Evolutionary conservation across 2,329 filamentous ascomycete genomes (phyloP).

Genomic region (Colletotrichum tofieldiae): DNA sequence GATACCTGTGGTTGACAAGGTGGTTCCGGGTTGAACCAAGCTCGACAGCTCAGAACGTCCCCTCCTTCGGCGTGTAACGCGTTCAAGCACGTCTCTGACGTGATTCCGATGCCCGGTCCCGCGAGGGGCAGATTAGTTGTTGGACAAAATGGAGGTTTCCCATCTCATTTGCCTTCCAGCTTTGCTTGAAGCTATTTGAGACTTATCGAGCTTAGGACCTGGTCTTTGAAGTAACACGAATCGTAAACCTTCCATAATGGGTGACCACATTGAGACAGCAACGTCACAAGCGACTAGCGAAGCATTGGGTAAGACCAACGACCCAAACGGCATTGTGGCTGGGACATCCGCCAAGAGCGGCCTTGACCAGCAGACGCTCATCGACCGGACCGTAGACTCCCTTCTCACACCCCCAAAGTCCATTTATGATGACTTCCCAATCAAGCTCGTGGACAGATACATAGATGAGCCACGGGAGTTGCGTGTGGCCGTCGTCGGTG

Average conservation of each 20-base stretch:
- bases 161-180: neutral
- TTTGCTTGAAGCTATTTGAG: neutral
- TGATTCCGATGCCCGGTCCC: constrained; percentile 34
- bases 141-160: constrained; percentile 21
- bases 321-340: neutral
- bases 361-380: constrained; percentile 12
- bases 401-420: constrained; percentile 37
- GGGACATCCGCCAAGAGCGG: neutral
- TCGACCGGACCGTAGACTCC: constrained; percentile 28
- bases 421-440: constrained; percentile 26
- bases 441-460: constrained; percentile 54
- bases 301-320: neutral
- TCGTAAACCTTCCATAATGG: constrained; percentile 15
- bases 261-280: constrained; percentile 28
- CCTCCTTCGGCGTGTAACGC: constrained; percentile 32
- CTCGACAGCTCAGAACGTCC: constrained; percentile 2
- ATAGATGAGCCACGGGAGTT: constrained; percentile 65
- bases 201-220: neutral
- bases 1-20: neutral
- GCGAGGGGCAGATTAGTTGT: neutral
- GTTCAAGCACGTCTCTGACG: constrained; percentile 36
- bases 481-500: constrained; percentile 75
- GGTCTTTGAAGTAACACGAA: neutral
- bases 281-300: neutral
- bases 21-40: constrained; percentile 9